These are phyloP conservation scores for Cladorrhinum sp. DNA, from an alignment of 2,329 filamentous ascomycete genomes.

Conservation along the genomic window DNA sequence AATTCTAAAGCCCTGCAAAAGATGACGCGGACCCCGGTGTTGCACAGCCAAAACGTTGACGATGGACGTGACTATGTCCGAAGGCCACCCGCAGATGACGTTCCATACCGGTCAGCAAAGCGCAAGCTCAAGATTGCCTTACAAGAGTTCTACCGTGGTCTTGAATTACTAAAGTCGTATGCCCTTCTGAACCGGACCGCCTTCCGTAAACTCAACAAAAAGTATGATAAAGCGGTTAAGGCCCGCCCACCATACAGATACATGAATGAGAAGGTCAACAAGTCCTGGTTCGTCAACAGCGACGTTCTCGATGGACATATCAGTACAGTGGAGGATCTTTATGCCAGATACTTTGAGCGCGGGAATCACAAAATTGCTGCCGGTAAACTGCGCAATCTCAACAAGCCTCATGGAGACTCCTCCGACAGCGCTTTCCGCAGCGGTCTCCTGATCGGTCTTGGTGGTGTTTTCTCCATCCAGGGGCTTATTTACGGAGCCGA, in stretches of 20 bases:
- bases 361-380: slow-evolving; percentile 90
- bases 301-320: slow-evolving; percentile 80
- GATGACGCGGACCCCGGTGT: slow-evolving; percentile 51
- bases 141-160: slow-evolving; percentile 86
- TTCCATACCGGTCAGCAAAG: slow-evolving; percentile 85
- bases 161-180: slow-evolving; percentile 91
- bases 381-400: slow-evolving; percentile 76
- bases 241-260: slow-evolving; percentile 75
- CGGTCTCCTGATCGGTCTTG: slow-evolving; percentile 66
- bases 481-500: slow-evolving; percentile 59
- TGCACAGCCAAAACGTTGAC: slow-evolving; percentile 33
- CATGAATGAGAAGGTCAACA: slow-evolving; percentile 88
- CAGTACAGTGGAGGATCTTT: slow-evolving; percentile 80
- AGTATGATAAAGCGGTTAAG: slow-evolving; percentile 89
- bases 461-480: slow-evolving; percentile 63
- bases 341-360: slow-evolving; percentile 89
- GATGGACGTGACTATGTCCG: slow-evolving; percentile 49
- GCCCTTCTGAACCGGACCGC: slow-evolving; percentile 86
- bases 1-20: slow-evolving; percentile 58
- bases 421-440: slow-evolving; percentile 58
- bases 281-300: slow-evolving; percentile 87
- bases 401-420: slow-evolving; percentile 54
- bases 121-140: slow-evolving; percentile 86
- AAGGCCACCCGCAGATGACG: slow-evolving; percentile 52
- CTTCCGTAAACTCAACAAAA: slow-evolving; percentile 97